Evolutionary conservation across 176 grass and related monocot species (phyloP).

Genomic region (Panicum miliaceum): DNA sequence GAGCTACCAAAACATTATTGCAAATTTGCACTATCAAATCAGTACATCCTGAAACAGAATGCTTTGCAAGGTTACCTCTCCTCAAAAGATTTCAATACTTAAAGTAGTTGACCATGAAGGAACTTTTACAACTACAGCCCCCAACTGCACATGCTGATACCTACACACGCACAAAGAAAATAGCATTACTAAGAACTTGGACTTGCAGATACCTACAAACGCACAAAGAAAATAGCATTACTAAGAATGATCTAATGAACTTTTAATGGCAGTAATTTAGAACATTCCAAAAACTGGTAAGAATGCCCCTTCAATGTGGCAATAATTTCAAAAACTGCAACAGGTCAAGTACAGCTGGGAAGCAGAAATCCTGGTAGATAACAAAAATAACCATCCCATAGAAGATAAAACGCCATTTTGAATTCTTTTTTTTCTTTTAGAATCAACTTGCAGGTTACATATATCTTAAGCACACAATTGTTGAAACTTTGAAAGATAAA

Average conservation of each 20-base stretch:
- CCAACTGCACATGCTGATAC: slow-evolving; percentile 37
- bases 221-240: neutral
- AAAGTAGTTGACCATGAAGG: slow-evolving; percentile 43
- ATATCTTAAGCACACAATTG: neutral
- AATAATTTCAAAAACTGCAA: neutral
- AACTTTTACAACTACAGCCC: slow-evolving; percentile 52
- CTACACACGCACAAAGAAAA: slow-evolving; percentile 22
- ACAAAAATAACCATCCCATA: neutral
- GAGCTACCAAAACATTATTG: neutral
- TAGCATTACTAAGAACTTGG: slow-evolving; percentile 5
- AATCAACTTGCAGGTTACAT: neutral
- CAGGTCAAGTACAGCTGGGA: too few species aligned
- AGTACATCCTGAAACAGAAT: neutral
- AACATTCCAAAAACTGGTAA: neutral
- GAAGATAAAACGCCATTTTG: neutral
- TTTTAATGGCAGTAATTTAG: neutral
- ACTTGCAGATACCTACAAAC: slow-evolving; percentile 38
- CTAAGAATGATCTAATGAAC: neutral
- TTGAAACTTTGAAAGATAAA: neutral
- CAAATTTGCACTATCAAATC: neutral
- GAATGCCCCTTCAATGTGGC: neutral
- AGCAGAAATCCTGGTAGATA: neutral
- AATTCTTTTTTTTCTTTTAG: neutral
- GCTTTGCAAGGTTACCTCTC: neutral
- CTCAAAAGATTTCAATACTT: neutral